Conservation (phyloP, 139 green algal species). For the Tetradesmus lagerheimii region DNA sequence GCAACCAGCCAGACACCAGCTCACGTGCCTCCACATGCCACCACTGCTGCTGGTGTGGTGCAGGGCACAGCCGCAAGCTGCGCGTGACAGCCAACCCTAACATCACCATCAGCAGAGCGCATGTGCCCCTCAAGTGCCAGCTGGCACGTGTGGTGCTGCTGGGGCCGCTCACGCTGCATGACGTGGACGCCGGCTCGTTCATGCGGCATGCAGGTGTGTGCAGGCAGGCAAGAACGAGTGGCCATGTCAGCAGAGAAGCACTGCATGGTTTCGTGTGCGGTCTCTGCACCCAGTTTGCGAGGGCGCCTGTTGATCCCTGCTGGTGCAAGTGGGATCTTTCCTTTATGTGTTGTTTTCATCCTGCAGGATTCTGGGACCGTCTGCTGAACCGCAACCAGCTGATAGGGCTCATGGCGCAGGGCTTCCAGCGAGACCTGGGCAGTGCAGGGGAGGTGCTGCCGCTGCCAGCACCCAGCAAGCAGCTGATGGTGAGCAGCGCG, state of each 20-base stretch:
- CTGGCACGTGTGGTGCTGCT: conserved; percentile 74
- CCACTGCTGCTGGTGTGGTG: conserved; percentile 1
- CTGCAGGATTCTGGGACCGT: conserved; percentile 29
- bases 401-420: conserved; percentile 67
- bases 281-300: neutral
- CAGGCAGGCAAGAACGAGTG: neutral
- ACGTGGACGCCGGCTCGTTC: conserved; percentile 79
- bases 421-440: conserved; percentile 75
- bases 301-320: neutral
- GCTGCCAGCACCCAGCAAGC: conserved; percentile 63
- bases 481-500: conserved; percentile 67
- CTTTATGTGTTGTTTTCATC: neutral
- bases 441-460: conserved; percentile 58
- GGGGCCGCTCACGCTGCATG: conserved; percentile 76
- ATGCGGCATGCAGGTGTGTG: conserved; percentile 58
- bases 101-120: conserved; percentile 66
- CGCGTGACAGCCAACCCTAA: conserved; percentile 79
- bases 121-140: conserved; percentile 79
- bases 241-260: neutral
- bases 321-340: neutral
- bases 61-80: conserved; percentile 78
- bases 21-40: too few species aligned
- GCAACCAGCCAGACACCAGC: too few species aligned
- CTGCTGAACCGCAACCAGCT: conserved; percentile 31
- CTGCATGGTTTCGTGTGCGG: neutral